Evolutionary conservation across 2,329 filamentous ascomycete genomes (phyloP).

Genomic region (Lachnellula arida): DNA sequence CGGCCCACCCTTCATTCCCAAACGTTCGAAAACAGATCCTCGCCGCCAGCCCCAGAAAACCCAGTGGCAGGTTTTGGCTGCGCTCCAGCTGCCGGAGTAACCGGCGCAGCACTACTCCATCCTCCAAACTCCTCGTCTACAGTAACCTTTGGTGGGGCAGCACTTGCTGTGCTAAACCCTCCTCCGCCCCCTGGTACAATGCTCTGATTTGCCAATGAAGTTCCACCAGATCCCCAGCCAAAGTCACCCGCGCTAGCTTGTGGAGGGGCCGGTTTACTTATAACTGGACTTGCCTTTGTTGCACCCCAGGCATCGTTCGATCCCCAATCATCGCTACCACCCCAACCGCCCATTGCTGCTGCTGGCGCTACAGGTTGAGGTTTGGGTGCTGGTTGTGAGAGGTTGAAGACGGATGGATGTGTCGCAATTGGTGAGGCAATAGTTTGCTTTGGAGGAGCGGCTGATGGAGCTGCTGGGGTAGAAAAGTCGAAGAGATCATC

Average conservation of each 20-base stretch:
- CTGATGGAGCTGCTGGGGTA: constrained; percentile 41
- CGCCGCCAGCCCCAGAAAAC: constrained; percentile 61
- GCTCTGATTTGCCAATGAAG: constrained; percentile 52
- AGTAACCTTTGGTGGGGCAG: constrained; percentile 60
- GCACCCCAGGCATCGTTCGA: constrained; percentile 75
- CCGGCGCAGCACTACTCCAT: constrained; percentile 74
- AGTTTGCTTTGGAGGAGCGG: constrained; percentile 38
- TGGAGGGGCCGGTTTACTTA: constrained; percentile 38
- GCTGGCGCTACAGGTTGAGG: constrained; percentile 35
- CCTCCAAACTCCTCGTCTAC: constrained; percentile 95
- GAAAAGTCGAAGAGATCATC: constrained; percentile 80
- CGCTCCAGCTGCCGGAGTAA: constrained; percentile 39
- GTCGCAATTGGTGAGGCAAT: constrained; percentile 34
- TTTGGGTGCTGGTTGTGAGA: constrained; percentile 49
- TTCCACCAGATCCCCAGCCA: constrained; percentile 46
- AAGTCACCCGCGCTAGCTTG: constrained; percentile 53
- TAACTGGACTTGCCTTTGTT: constrained; percentile 42
- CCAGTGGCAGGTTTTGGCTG: constrained; percentile 52
- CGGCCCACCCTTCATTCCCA: constrained; percentile 59
- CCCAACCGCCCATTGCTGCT: constrained; percentile 33
- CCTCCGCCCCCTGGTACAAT: constrained; percentile 60
- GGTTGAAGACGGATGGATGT: constrained; percentile 72
- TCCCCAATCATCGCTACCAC: constrained; percentile 63
- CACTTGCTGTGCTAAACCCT: constrained; percentile 50
- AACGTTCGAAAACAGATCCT: constrained; percentile 93